phyloP scores from a whole-genome alignment of 495 filamentous ascomycete genomes.

The Aspergillus campestris region DNA sequence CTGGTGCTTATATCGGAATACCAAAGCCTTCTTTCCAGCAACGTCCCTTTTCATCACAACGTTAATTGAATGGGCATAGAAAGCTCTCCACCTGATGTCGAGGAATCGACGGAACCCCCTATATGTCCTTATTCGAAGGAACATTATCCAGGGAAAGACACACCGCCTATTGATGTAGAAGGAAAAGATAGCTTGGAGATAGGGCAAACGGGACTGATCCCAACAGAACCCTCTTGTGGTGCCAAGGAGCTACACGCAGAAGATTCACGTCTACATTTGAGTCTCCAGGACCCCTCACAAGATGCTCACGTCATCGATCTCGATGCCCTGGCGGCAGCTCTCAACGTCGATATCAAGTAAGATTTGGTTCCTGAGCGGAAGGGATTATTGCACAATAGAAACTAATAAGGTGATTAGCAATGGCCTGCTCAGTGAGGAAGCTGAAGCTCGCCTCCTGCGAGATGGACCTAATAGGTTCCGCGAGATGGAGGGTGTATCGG shows the following conservation, averaged over 20 bases:
- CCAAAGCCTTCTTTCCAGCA: neutral
- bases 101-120: constrained; percentile 39
- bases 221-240: neutral
- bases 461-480: constrained; percentile 55
- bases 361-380: neutral
- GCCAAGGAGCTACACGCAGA: neutral
- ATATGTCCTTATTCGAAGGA: constrained; percentile 29
- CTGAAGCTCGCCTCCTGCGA: constrained; percentile 41
- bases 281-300: neutral
- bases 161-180: constrained; percentile 12
- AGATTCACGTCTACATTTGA: neutral
- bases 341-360: constrained; percentile 25
- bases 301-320: constrained; percentile 24
- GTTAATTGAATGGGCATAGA: constrained; percentile 39
- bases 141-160: constrained; percentile 12
- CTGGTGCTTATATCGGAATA: neutral
- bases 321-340: constrained; percentile 14
- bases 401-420: constrained; percentile 18
- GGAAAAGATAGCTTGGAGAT: constrained; percentile 4
- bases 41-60: constrained; percentile 4
- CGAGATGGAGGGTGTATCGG: constrained; percentile 46
- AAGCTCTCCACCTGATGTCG: constrained; percentile 28
- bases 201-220: neutral
- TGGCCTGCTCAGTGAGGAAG: constrained; percentile 50
- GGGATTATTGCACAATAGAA: neutral